phyloP scores from a whole-genome alignment of 768 basidiomycete genomes.

The Lentinus tigrinus region DNA sequence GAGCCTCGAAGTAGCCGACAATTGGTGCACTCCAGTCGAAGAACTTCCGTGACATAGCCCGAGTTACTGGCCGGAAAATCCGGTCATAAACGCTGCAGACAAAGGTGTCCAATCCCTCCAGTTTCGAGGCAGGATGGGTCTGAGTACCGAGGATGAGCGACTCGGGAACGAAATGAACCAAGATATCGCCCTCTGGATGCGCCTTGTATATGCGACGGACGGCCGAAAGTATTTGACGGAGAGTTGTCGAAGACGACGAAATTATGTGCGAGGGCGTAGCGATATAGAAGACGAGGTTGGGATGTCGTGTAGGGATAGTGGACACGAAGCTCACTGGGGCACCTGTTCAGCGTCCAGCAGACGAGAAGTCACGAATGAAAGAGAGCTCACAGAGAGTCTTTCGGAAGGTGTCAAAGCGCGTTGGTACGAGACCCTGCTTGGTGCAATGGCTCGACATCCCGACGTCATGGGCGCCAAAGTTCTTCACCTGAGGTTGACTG shows the following conservation, averaged over 20 bases:
- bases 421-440: slow-evolving; percentile 57
- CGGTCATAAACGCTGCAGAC: slow-evolving; percentile 73
- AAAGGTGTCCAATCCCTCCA: slow-evolving; percentile 47
- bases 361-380: not conserved
- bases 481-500: slow-evolving; percentile 48
- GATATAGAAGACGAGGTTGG: slow-evolving; percentile 65
- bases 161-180: slow-evolving; percentile 77
- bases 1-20: slow-evolving; percentile 59
- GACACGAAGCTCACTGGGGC: slow-evolving; percentile 17
- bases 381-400: slow-evolving; percentile 55
- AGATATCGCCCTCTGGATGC: slow-evolving; percentile 46
- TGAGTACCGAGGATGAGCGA: slow-evolving; percentile 48
- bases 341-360: slow-evolving; percentile 7
- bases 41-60: slow-evolving; percentile 56
- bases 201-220: slow-evolving; percentile 55
- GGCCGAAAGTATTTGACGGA: slow-evolving; percentile 69
- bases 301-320: slow-evolving; percentile 3
- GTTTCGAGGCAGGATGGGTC: slow-evolving; percentile 41
- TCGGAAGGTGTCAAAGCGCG: slow-evolving; percentile 69
- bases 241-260: slow-evolving; percentile 59
- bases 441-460: slow-evolving; percentile 49
- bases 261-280: slow-evolving; percentile 60
- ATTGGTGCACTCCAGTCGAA: slow-evolving; percentile 38
- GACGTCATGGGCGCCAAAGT: slow-evolving; percentile 54
- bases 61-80: slow-evolving; percentile 57